Evolutionary conservation across 306 rosid species (phyloP), one percentile per base, ranked within the genome.

Genomic region (Castanea mollissima): DNA sequence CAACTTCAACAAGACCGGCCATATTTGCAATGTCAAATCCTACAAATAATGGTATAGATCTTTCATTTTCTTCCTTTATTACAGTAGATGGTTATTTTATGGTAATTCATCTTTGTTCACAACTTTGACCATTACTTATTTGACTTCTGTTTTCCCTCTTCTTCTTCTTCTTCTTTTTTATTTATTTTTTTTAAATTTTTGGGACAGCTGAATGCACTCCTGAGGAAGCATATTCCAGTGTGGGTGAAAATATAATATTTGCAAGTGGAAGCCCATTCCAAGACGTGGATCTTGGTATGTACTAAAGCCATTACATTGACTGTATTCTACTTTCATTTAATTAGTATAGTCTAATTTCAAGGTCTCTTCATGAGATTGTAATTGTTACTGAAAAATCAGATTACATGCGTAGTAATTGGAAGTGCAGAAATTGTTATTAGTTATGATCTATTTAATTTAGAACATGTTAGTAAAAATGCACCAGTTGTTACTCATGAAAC

Each of bases 251-350:
- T 84, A 79, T 91, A 76, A 87, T 96, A 74, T 96, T 93, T 93
- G 99, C 99, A 60, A 96, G 99, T 81, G 99, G 99, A 85, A 96
- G 99, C 84, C 99, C 99, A 65, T 96, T 96, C 89, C 90, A 87
- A 31, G 86, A 96, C 57, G 94, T 96, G 73, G 81, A 91, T 88
- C 93, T 96, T 4, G 99, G 99, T 95, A 95, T 20, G 94, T 65
- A 25, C 31, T 31, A 64, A 65, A 34, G 60, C 54, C 56, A 64
- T 19, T 56, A 29, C 52, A 7, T 57, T 12, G 15, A 34, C 29
- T 78, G 5, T 74, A 27, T 41, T 81, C 59, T 46, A 63, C 34
- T 1, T 5, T 52, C 54, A 21, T 73, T 67, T 46, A 25, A 54
- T 69, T 55, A 67, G 38, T 69, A 54, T 64, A 38, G 23, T 71